A percentile compares a stretch with the other conserved stretches of the same genome.
phyloP scores from a whole-genome alignment of 2,329 filamentous ascomycete genomes.

The Arthrobotrys pseudoclavata region DNA sequence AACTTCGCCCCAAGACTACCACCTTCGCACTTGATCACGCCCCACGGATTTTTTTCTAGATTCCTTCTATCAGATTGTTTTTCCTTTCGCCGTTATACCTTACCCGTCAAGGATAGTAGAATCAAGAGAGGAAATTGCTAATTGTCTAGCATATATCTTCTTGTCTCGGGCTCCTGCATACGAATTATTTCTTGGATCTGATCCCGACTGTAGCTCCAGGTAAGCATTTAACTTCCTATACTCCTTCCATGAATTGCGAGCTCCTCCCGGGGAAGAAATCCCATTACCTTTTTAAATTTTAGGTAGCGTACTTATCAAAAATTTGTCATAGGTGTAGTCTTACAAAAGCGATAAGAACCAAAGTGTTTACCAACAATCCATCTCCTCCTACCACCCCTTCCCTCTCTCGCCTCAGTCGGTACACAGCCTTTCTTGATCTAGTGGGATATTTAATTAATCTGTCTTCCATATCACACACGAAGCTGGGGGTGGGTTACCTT shows the following conservation, averaged over 20 bases:
- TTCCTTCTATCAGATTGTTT: conserved; percentile 38
- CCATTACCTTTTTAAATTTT: conserved; percentile 18
- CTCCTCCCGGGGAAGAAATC: conserved; percentile 25
- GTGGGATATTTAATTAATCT: conserved; percentile 13
- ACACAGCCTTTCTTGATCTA: conserved; percentile 17
- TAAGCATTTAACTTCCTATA: conserved; percentile 32
- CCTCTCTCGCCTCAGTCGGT: conserved; percentile 28
- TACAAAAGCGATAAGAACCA: conserved; percentile 36
- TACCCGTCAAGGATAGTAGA: conserved; percentile 38
- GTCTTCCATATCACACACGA: conserved; percentile 22
- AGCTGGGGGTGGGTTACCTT: conserved; percentile 32
- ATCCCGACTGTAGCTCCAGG: conserved; percentile 30
- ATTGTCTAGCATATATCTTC: conserved; percentile 29
- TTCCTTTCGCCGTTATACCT: conserved; percentile 17
- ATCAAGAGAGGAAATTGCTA: conserved; percentile 46
- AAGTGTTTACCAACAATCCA: conserved; percentile 33
- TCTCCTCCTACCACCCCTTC: conserved; percentile 16
- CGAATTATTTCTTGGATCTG: conserved; percentile 41
- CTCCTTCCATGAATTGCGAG: conserved; percentile 44
- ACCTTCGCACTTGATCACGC: conserved; percentile 28
- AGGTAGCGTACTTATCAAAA: conserved; percentile 46
- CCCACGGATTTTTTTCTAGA: conserved; percentile 27
- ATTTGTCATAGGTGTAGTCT: conserved; percentile 57
- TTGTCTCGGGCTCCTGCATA: conserved; percentile 58
- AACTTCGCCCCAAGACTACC: conserved; percentile 28